A percentile compares a stretch with the other conserved stretches of the same genome.
phyloP scores from a whole-genome alignment of 2,329 filamentous ascomycete genomes.

The Colletotrichum cuscutae region DNA sequence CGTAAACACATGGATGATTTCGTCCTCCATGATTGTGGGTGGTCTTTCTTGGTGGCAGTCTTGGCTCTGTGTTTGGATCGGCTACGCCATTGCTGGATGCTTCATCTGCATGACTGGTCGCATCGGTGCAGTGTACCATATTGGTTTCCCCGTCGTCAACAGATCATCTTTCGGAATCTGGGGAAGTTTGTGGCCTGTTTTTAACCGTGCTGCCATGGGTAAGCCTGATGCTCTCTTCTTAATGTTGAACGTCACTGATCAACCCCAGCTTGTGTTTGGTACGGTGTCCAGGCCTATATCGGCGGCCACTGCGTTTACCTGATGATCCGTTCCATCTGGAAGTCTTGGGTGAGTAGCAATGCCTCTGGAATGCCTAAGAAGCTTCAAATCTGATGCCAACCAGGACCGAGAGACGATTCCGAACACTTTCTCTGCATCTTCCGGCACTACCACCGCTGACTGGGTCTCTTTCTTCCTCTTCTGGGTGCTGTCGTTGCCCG shows the following conservation, averaged over 20 bases:
- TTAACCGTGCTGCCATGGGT: conserved; percentile 87
- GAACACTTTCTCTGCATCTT: conserved; percentile 72
- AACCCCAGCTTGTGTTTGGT: conserved; percentile 79
- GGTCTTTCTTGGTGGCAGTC: conserved; percentile 93
- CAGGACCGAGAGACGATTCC: conserved; percentile 65
- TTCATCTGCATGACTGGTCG: conserved; percentile 84
- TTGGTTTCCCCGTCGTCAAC: conserved; percentile 85
- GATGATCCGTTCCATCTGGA: conserved; percentile 91
- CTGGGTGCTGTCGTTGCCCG: conserved; percentile 82
- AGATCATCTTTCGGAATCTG: conserved; percentile 88
- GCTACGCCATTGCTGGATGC: conserved; percentile 79
- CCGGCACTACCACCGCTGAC: conserved; percentile 78
- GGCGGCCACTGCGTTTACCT: conserved; percentile 86
- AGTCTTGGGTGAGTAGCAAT: conserved; percentile 62
- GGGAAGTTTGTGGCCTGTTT: conserved; percentile 88
- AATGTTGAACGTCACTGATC: background rate
- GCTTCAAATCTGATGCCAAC: background rate
- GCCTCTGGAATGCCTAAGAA: background rate
- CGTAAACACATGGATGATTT: conserved; percentile 80
- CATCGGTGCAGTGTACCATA: conserved; percentile 88
- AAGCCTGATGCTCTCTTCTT: conserved; percentile 36
- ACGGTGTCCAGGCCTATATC: conserved; percentile 87
- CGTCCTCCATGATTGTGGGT: conserved; percentile 80
- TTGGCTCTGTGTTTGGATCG: conserved; percentile 88
- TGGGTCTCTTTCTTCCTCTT: conserved; percentile 90